A percentile compares a stretch with the other conserved stretches of the same genome.
phyloP scores from a whole-genome alignment of 2,329 filamentous ascomycete genomes.

The Stagonosporopsis cucurbitacearum region DNA sequence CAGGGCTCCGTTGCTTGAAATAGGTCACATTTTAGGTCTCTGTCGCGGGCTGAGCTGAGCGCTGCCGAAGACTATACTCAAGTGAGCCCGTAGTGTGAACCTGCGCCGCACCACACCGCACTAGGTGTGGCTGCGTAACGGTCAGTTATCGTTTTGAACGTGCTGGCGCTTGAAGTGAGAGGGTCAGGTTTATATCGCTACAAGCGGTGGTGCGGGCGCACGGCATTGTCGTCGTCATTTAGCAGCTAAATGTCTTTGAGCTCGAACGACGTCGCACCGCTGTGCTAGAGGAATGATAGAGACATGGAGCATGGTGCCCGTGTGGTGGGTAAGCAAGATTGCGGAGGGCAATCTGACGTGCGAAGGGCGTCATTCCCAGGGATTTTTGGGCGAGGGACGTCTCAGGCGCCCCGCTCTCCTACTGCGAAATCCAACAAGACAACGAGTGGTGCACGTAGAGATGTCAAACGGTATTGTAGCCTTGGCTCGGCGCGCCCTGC shows the following conservation, averaged over 20 bases:
- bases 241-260: neutral
- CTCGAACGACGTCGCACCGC: neutral
- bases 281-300: neutral
- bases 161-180: neutral
- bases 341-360: no score
- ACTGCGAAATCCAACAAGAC: no score
- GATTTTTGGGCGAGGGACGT: no score
- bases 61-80: conserved; percentile 5
- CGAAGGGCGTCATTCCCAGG: no score
- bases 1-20: conserved; percentile 4
- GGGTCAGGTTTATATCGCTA: neutral
- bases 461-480: no score
- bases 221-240: neutral
- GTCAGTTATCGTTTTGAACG: neutral
- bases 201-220: conserved; percentile 1
- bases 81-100: neutral
- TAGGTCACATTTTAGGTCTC: conserved; percentile 1
- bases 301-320: neutral
- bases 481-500: no score
- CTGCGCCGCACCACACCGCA: conserved; percentile 10
- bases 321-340: neutral
- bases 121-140: conserved; percentile 5
- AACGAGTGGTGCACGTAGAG: no score
- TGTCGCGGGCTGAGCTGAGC: conserved; percentile 12
- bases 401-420: no score